These are phyloP conservation scores for Trifolium pratense DNA, from an alignment of 306 rosid genomes.

Conservation along the genomic window DNA sequence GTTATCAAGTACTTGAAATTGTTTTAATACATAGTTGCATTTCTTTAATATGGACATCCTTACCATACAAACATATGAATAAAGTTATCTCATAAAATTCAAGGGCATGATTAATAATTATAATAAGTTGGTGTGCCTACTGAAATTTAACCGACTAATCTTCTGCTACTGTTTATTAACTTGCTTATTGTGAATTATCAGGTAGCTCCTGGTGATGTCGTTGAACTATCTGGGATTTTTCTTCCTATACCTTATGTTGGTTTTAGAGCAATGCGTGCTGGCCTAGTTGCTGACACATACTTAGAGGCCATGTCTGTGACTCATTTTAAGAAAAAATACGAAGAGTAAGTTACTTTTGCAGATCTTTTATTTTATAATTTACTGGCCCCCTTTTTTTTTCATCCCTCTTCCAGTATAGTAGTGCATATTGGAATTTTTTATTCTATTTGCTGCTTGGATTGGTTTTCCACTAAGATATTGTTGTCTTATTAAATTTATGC, in stretches of 20 bases:
- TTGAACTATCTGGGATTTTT: slow-evolving; percentile 93
- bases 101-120: slow-evolving; percentile 24
- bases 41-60: slow-evolving; percentile 1
- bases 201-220: slow-evolving; percentile 98
- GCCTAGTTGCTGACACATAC: slow-evolving; percentile 95
- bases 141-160: slow-evolving; percentile 29
- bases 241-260: slow-evolving; percentile 96
- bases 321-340: slow-evolving; percentile 95
- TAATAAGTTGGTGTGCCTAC: neutral
- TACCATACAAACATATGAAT: slow-evolving; percentile 1
- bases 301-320: slow-evolving; percentile 95
- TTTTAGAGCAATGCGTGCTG: slow-evolving; percentile 96
- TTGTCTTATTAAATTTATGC: slow-evolving; percentile 21
- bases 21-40: slow-evolving; percentile 2
- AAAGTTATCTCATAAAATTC: slow-evolving; percentile 8
- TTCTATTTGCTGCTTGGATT: slow-evolving; percentile 19
- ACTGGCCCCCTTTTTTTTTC: neutral
- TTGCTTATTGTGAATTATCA: slow-evolving; percentile 44
- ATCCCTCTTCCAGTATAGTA: slow-evolving; percentile 12
- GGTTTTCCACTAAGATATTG: slow-evolving; percentile 2
- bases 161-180: slow-evolving; percentile 24
- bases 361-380: slow-evolving; percentile 26
- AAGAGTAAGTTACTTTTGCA: slow-evolving; percentile 71
- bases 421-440: slow-evolving; percentile 6
- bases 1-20: slow-evolving; percentile 31